Evolutionary conservation across 2,329 filamentous ascomycete genomes (phyloP).

Genomic region (Venturia carpophila): DNA sequence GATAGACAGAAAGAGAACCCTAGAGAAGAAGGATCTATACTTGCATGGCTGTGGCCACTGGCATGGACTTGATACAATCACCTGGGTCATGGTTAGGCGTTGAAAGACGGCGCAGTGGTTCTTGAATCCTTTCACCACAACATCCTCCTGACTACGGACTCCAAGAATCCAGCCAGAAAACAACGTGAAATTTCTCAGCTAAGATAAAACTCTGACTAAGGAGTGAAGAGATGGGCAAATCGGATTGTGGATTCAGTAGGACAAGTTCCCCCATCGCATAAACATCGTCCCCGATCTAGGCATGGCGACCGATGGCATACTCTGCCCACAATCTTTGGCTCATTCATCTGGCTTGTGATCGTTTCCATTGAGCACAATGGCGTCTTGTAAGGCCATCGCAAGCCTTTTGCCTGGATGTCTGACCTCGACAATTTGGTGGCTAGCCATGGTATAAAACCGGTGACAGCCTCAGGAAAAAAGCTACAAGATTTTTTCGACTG

Average conservation of each 20-base stretch:
- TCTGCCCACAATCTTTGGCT: neutral
- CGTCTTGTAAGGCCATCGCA: neutral
- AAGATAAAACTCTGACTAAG: neutral
- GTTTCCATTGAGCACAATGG: neutral
- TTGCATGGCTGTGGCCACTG: neutral
- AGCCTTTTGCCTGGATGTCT: neutral
- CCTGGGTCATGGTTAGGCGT: neutral
- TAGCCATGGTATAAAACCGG: neutral
- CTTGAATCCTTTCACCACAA: neutral
- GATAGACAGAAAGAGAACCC: neutral
- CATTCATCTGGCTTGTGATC: neutral
- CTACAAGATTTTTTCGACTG: neutral
- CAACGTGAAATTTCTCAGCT: neutral
- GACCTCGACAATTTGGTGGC: neutral
- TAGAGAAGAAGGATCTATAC: neutral
- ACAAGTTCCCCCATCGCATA: conserved; percentile 5
- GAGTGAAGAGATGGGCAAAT: neutral
- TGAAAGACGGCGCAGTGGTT: neutral
- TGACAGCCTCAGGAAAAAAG: neutral
- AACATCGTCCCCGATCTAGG: conserved; percentile 8
- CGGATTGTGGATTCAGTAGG: neutral
- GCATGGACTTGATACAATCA: neutral
- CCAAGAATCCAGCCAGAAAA: neutral
- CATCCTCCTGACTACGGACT: conserved; percentile 3
- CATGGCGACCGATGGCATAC: neutral